A percentile compares a stretch with the other conserved stretches of the same genome.
These are phyloP conservation scores for Auricularia sp. DNA, from an alignment of 768 basidiomycete genomes.

Conservation along the genomic window DNA sequence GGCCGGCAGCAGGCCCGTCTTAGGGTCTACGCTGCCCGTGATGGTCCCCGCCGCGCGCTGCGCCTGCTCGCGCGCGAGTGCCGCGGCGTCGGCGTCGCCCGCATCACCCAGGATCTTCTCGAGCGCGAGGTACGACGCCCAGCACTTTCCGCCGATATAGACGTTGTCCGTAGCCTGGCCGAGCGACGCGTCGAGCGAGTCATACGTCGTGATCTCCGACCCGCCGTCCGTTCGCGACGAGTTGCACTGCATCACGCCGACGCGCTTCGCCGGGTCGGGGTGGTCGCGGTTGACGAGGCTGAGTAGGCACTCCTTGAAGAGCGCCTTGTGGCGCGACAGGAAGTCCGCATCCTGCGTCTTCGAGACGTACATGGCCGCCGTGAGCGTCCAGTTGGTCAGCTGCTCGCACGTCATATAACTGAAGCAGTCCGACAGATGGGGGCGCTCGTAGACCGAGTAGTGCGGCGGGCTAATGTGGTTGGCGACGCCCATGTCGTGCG, in stretches of 20 bases:
- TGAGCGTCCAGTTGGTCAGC: background rate
- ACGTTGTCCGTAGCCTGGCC: background rate
- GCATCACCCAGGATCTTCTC: background rate
- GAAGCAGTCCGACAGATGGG: background rate
- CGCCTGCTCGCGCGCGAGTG: background rate
- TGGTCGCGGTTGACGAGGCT: slow-evolving; percentile 1
- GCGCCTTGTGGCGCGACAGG: background rate
- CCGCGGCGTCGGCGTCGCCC: background rate
- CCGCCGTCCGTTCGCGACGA: background rate
- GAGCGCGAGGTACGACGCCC: slow-evolving; percentile 2
- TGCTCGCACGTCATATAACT: slow-evolving; percentile 2
- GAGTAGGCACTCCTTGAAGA: background rate
- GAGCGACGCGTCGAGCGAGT: slow-evolving; percentile 1
- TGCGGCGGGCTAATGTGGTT: slow-evolving; percentile 1
- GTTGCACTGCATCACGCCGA: slow-evolving; percentile 1
- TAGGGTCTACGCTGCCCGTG: background rate
- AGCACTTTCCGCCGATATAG: slow-evolving; percentile 1
- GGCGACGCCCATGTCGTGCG: slow-evolving; percentile 1
- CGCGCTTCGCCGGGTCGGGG: background rate
- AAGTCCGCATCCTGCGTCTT: background rate
- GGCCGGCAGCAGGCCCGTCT: background rate
- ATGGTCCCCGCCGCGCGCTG: background rate
- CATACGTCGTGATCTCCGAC: background rate
- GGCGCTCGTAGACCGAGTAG: background rate
- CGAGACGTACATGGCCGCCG: background rate